phyloP scores from a whole-genome alignment of 768 basidiomycete species.

The Clitopilus passeckerianus region DNA sequence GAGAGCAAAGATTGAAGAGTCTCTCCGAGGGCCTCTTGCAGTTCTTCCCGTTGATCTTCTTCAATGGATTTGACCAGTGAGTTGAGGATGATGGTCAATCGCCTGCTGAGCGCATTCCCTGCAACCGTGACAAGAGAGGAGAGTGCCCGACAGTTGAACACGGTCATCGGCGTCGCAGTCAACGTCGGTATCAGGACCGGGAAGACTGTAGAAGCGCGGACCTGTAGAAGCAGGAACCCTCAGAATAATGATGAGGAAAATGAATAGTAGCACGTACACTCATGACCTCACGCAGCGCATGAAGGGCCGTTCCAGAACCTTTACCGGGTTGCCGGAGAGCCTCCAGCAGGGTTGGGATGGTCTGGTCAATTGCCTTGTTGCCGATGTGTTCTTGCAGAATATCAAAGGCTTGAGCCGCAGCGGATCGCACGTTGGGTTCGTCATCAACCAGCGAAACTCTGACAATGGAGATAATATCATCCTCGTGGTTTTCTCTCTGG shows the following conservation, averaged over 20 bases:
- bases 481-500: constrained; percentile 85
- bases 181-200: constrained; percentile 94
- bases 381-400: constrained; percentile 90
- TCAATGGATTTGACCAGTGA: constrained; percentile 80
- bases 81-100: constrained; percentile 72
- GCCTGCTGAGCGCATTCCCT: constrained; percentile 81
- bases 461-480: constrained; percentile 82
- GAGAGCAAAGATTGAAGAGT: constrained; percentile 70
- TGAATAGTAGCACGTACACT: constrained; percentile 45
- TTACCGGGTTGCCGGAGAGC: constrained; percentile 91
- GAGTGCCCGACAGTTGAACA: constrained; percentile 91
- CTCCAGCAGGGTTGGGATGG: constrained; percentile 90
- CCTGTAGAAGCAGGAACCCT: constrained; percentile 35
- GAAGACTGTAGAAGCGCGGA: constrained; percentile 94
- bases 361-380: constrained; percentile 89
- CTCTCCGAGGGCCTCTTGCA: constrained; percentile 65
- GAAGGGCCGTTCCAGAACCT: constrained; percentile 91
- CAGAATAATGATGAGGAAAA: not conserved
- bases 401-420: constrained; percentile 88
- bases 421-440: constrained; percentile 77
- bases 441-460: constrained; percentile 85
- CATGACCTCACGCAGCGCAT: constrained; percentile 94
- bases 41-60: constrained; percentile 62
- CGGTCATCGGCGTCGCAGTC: constrained; percentile 84
- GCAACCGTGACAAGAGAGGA: constrained; percentile 92